Conservation (phyloP, 208 protist genomes). For the Willaertia magna region DNA sequence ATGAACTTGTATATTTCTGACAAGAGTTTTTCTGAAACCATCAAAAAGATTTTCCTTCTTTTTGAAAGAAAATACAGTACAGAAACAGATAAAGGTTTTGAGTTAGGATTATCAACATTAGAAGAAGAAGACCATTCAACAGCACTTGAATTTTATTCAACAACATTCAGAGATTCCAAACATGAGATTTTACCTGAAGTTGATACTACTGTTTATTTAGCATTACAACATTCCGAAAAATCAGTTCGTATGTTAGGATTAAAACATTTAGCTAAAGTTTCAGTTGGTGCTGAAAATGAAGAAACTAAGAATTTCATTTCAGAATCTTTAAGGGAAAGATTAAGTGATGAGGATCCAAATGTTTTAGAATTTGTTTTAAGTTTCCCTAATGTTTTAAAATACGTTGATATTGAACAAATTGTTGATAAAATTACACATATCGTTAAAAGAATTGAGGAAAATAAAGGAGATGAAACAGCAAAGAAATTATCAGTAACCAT, state of each 20-base stretch:
- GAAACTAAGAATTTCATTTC: neutral
- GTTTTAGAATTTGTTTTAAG: neutral
- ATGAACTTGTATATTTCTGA: neutral
- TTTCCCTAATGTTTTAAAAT: neutral
- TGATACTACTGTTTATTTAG: conserved; percentile 16
- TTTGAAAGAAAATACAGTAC: neutral
- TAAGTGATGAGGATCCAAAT: neutral
- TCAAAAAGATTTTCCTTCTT: neutral
- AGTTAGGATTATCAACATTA: neutral
- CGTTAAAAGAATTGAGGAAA: neutral
- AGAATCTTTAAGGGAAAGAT: neutral
- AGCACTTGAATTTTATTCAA: conserved; percentile 7
- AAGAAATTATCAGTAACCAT: neutral
- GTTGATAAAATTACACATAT: neutral
- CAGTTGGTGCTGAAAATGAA: neutral
- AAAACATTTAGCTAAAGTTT: conserved; percentile 2
- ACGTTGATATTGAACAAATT: neutral
- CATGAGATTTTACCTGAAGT: conserved; percentile 17
- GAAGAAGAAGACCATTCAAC: neutral
- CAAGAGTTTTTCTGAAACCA: neutral
- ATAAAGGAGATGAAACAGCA: neutral
- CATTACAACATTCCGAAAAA: conserved; percentile 14
- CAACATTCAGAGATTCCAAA: conserved; percentile 12
- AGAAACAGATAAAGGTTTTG: neutral
- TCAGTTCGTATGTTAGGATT: conserved; percentile 15